Evolutionary conservation across 805 yeast species (phyloP).

Genomic region (Lachancea dasiensis): DNA sequence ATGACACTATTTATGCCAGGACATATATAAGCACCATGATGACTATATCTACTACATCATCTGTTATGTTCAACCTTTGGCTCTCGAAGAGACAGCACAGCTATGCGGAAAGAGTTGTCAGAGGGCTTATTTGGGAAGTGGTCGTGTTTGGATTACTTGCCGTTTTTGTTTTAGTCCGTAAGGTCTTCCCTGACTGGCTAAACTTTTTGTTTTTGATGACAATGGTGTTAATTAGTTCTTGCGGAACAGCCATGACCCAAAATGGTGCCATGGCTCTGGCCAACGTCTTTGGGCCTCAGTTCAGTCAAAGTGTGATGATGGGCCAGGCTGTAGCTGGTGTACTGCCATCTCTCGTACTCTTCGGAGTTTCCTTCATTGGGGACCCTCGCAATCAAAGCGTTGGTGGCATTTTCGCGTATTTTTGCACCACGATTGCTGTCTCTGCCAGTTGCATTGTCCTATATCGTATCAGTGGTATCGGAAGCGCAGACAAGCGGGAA

Average conservation of each 20-base stretch:
- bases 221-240: slow-evolving; percentile 57
- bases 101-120: slow-evolving; percentile 46
- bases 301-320: slow-evolving; percentile 86
- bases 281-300: slow-evolving; percentile 65
- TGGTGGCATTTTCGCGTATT: slow-evolving; percentile 32
- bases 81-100: slow-evolving; percentile 62
- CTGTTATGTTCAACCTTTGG: slow-evolving; percentile 52
- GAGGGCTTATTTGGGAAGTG: slow-evolving; percentile 57
- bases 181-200: slow-evolving; percentile 16
- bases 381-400: slow-evolving; percentile 22
- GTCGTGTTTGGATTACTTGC: slow-evolving; percentile 52
- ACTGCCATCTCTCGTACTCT: slow-evolving; percentile 57
- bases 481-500: slow-evolving; percentile 11
- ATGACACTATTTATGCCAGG: slow-evolving; percentile 45
- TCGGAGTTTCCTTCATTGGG: slow-evolving; percentile 52
- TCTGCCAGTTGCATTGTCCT: slow-evolving; percentile 22
- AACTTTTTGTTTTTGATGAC: slow-evolving; percentile 49
- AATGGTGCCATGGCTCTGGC: slow-evolving; percentile 88
- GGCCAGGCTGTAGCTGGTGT: slow-evolving; percentile 97
- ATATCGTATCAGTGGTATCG: slow-evolving; percentile 24
- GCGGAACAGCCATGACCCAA: slow-evolving; percentile 79
- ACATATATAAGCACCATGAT: slow-evolving; percentile 79
- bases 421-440: slow-evolving; percentile 30
- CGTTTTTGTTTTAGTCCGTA: slow-evolving; percentile 25
- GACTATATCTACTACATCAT: slow-evolving; percentile 72